Evolutionary conservation across 2,329 filamentous ascomycete species (phyloP), one percentile per base, ranked within the genome.

Genomic region (Pyricularia sp.): DNA sequence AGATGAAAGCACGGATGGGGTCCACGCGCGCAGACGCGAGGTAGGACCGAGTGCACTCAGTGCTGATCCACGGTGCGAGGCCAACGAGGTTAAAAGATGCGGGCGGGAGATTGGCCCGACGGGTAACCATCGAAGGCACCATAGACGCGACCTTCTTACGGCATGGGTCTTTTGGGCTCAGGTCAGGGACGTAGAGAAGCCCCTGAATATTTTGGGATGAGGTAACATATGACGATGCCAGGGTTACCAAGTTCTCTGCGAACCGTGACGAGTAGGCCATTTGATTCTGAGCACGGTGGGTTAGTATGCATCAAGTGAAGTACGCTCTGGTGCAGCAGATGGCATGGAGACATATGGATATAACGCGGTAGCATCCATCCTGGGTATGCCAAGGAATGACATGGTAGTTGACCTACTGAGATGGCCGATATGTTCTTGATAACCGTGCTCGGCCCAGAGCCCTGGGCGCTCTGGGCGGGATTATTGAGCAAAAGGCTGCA

Each of bases 61-160:
- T 81, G 71, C 85, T 91, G 73, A 93, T 88, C 94, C 94, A 98
- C 31, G 94, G 94, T 28, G 92, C 94, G 68, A 97, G 81, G 31
- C 91, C 94, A 73, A 97, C 87, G 67, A 93, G 82, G 69, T 90
- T 88, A 77, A 92, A 93, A 72, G 91, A 88, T 66, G 85, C 84
- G 0, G 84, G 81, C 0, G 88, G 88, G 0, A 97, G 85, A 74
- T 95, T 85, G n/a, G 79, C 77, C 73, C 86, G 85, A 20, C 90
- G 87, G 14, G 92, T 97, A 68, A 88, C 92, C 77, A 95, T 94
- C 55, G 77, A 73, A 1, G 93, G 92, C 10, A 97, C 84, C 73
- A 90, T 88, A n/a, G 84, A 78, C 59, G 83, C 83, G 61, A 90
- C 87, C 65, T 85, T 79, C 20, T 87, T 81, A 75, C 83, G 83